A percentile compares a stretch with the other conserved stretches of the same genome.
Conservation (phyloP, 352 stramenopile genomes). For the Globisporangium camurandrum region DNA sequence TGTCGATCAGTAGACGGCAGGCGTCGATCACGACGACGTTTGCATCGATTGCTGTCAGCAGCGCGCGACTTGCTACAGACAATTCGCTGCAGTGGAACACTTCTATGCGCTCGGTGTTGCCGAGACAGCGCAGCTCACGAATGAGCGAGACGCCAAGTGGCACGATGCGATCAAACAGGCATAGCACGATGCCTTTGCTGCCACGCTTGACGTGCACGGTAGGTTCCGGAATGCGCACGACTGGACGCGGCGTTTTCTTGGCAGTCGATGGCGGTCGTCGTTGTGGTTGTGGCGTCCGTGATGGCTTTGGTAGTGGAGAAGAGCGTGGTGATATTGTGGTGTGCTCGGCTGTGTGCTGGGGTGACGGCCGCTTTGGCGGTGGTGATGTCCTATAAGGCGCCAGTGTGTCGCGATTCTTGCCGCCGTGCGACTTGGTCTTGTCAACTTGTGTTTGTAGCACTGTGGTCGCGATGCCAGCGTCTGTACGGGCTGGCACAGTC, state of each 20-base stretch:
- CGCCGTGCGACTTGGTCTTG: neutral
- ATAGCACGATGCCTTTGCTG: constrained; percentile 24
- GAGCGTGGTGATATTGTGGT: neutral
- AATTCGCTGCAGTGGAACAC: constrained; percentile 46
- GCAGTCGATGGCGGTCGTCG: too few species aligned
- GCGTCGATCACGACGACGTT: constrained; percentile 48
- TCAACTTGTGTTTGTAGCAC: too few species aligned
- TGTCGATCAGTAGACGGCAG: constrained; percentile 24
- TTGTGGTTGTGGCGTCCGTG: too few species aligned
- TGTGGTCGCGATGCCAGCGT: too few species aligned
- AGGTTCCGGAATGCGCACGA: neutral
- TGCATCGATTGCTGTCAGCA: constrained; percentile 31
- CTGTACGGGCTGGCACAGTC: too few species aligned
- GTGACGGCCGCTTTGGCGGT: neutral
- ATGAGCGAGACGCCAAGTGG: constrained; percentile 52
- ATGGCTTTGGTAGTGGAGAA: neutral
- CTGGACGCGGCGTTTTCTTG: neutral
- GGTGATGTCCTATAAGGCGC: neutral
- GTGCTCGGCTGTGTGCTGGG: too few species aligned
- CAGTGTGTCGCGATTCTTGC: neutral
- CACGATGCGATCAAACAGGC: constrained; percentile 32
- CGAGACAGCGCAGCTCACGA: constrained; percentile 30
- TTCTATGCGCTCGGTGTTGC: constrained; percentile 31
- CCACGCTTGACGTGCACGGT: neutral
- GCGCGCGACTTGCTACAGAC: constrained; percentile 16